Percentiles rank a stretch among this genome's conserved stretches.
phyloP scores from a whole-genome alignment of 495 filamentous ascomycete species.

The Trichoderma erinaceum region DNA sequence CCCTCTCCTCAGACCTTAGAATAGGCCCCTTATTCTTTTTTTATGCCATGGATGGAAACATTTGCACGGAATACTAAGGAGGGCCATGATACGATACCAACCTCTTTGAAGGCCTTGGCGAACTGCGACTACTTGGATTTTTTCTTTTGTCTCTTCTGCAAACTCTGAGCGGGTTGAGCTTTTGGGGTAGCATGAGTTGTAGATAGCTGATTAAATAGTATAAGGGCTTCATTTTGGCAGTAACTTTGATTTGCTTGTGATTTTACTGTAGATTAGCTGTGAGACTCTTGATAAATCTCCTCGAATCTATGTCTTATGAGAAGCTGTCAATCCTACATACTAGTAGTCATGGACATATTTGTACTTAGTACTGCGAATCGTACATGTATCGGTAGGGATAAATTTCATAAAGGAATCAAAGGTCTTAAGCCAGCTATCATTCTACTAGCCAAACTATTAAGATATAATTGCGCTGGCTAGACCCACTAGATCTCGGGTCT shows the following conservation, averaged over 20 bases:
- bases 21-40: not conserved
- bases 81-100: not conserved
- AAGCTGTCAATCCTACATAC: too few species aligned
- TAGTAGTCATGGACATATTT: too few species aligned
- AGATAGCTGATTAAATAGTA: slow-evolving; percentile 1
- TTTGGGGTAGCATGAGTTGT: not conserved
- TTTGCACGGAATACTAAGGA: not conserved
- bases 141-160: slow-evolving; percentile 4
- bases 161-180: not conserved
- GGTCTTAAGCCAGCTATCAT: too few species aligned
- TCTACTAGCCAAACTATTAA: too few species aligned
- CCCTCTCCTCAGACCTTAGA: not conserved
- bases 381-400: too few species aligned
- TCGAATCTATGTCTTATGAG: too few species aligned
- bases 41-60: not conserved
- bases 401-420: too few species aligned
- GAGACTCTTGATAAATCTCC: too few species aligned
- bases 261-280: not conserved
- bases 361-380: too few species aligned
- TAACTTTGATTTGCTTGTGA: not conserved
- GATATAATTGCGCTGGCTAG: too few species aligned
- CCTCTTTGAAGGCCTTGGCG: slow-evolving; percentile 6
- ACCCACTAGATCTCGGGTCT: too few species aligned
- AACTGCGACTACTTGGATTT: slow-evolving; percentile 5
- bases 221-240: not conserved